phyloP scores from a whole-genome alignment of 1,284 basidiomycete genomes.

The Neonothopanus nambi region DNA sequence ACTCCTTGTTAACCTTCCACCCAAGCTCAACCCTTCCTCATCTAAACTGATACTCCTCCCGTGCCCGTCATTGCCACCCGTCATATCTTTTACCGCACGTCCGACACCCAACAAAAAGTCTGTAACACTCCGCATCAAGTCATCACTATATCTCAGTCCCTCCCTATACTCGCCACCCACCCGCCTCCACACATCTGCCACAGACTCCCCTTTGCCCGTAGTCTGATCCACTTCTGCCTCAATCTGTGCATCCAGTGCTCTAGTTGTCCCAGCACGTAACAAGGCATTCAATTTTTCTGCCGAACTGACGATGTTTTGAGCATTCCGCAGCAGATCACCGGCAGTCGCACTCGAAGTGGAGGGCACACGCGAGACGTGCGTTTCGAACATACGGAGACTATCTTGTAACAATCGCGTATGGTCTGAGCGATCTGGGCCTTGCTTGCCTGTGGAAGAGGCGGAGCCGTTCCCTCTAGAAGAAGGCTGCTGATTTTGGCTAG shows the following conservation, averaged over 20 bases:
- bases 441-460: too few species aligned
- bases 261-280: slow-evolving; percentile 52
- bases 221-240: slow-evolving; percentile 63
- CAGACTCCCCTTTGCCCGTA: slow-evolving; percentile 29
- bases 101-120: slow-evolving; percentile 72
- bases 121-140: slow-evolving; percentile 72
- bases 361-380: slow-evolving; percentile 54
- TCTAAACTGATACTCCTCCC: slow-evolving; percentile 49
- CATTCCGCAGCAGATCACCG: slow-evolving; percentile 57
- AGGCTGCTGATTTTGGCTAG: too few species aligned
- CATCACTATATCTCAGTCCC: slow-evolving; percentile 68
- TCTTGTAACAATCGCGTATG: slow-evolving; percentile 70
- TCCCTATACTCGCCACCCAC: slow-evolving; percentile 74
- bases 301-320: slow-evolving; percentile 61
- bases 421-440: slow-evolving; percentile 41
- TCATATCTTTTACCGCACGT: slow-evolving; percentile 60
- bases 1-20: slow-evolving; percentile 23
- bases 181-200: slow-evolving; percentile 62
- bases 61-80: slow-evolving; percentile 37
- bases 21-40: slow-evolving; percentile 29
- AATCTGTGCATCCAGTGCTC: slow-evolving; percentile 69
- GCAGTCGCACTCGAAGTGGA: slow-evolving; percentile 42
- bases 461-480: too few species aligned
- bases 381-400: slow-evolving; percentile 68
- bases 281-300: slow-evolving; percentile 65